Evolutionary conservation across 169 alveolate species (phyloP).

Genomic region (Eimeria tenella): DNA sequence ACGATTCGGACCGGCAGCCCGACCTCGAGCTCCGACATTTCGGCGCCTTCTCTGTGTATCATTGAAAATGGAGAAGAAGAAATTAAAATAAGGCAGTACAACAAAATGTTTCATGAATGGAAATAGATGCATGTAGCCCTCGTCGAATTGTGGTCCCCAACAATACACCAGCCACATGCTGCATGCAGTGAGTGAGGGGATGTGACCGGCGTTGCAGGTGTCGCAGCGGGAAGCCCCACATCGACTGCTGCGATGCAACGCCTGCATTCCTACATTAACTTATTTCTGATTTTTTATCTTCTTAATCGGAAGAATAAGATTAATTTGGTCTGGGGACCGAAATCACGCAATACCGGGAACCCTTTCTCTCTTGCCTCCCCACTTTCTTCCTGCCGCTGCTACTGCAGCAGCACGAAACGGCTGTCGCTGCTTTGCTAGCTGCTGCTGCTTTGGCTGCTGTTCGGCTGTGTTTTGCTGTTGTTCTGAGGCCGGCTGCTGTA

Average conservation of each 20-base stretch:
- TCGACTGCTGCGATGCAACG: background rate
- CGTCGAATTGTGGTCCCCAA: no score
- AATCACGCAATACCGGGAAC: background rate
- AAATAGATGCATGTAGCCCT: no score
- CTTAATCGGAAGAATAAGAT: background rate
- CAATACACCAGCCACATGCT: background rate
- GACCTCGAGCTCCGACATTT: no score
- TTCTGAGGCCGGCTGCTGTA: slow-evolving; percentile 31
- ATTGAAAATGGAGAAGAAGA: no score
- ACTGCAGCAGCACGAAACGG: slow-evolving; percentile 10
- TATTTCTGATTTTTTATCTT: background rate
- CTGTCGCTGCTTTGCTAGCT: slow-evolving; percentile 33
- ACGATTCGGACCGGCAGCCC: slow-evolving; percentile 90
- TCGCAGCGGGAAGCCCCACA: slow-evolving; percentile 48
- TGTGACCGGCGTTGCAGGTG: slow-evolving; percentile 17
- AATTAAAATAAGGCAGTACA: no score
- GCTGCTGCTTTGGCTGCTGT: slow-evolving; percentile 49
- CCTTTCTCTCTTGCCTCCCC: background rate
- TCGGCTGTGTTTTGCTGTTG: slow-evolving; percentile 50
- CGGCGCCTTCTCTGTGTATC: no score
- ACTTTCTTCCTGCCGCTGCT: slow-evolving; percentile 22
- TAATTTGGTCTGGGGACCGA: background rate
- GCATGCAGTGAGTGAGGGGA: slow-evolving; percentile 20
- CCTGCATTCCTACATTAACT: background rate
- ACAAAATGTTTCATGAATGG: no score